These are phyloP conservation scores for Scolecobasidium constrictum DNA, from an alignment of 2,329 filamentous ascomycete genomes.

Conservation along the genomic window DNA sequence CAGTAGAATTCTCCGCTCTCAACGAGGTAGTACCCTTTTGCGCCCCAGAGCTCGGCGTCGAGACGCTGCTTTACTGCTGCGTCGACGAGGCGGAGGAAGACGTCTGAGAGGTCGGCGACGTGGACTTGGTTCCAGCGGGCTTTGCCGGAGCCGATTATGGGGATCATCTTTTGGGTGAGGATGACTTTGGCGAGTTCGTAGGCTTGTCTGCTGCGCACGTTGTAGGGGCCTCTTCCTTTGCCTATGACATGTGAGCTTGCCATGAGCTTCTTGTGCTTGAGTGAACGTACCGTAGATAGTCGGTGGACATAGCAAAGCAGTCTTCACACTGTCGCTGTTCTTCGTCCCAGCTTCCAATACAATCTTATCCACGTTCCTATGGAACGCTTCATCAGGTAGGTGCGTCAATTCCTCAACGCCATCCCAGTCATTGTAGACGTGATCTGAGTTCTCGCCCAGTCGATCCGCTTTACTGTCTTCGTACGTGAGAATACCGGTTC, in stretches of 20 bases:
- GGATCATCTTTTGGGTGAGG: slow-evolving; percentile 31
- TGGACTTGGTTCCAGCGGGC: slow-evolving; percentile 45
- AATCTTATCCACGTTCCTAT: slow-evolving; percentile 59
- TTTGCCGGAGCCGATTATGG: slow-evolving; percentile 45
- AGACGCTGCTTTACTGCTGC: slow-evolving; percentile 33
- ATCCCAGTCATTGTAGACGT: slow-evolving; percentile 48
- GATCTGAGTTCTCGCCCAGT: slow-evolving; percentile 35
- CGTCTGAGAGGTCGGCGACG: slow-evolving; percentile 49
- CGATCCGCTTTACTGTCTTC: slow-evolving; percentile 34
- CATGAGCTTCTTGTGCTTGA: slow-evolving; percentile 43
- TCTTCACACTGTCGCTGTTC: slow-evolving; percentile 36
- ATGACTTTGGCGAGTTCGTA: slow-evolving; percentile 4
- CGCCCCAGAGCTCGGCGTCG: slow-evolving; percentile 42
- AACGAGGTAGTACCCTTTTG: slow-evolving; percentile 58
- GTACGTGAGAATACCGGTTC: slow-evolving; percentile 43
- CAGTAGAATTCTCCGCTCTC: slow-evolving; percentile 53
- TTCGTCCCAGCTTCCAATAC: slow-evolving; percentile 43
- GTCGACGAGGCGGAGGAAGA: slow-evolving; percentile 45
- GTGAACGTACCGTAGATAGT: slow-evolving; percentile 52
- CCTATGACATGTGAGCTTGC: slow-evolving; percentile 38
- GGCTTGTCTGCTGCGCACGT: slow-evolving; percentile 42
- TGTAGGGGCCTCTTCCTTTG: slow-evolving; percentile 44
- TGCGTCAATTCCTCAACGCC: slow-evolving; percentile 44
- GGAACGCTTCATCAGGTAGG: slow-evolving; percentile 46
- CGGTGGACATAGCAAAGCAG: slow-evolving; percentile 50